Conservation (phyloP, 192 early-diverging fungal species). For the Backusella tarrabulga region DNA sequence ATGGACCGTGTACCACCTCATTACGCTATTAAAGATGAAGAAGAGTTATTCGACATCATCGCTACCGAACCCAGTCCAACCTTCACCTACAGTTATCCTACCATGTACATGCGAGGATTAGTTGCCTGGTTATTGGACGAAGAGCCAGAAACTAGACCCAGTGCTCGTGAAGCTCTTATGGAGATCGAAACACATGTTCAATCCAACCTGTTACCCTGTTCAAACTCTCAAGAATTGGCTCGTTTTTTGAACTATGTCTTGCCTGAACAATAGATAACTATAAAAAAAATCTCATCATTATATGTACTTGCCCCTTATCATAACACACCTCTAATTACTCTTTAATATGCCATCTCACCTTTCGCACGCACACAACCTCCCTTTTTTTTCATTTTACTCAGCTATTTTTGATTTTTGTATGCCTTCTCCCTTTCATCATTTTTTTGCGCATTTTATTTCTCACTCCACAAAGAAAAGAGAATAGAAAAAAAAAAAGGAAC, state of each 20-base stretch:
- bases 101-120: constrained; percentile 43
- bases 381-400: background rate
- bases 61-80: constrained; percentile 38
- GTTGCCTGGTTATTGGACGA: constrained; percentile 43
- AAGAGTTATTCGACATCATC: constrained; percentile 41
- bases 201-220: constrained; percentile 27
- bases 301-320: background rate
- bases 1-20: constrained; percentile 49
- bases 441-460: background rate
- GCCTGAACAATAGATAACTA: constrained; percentile 24
- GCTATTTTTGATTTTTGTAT: background rate
- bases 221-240: constrained; percentile 25
- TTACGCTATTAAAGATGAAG: constrained; percentile 43
- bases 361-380: background rate
- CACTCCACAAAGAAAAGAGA: background rate
- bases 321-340: background rate
- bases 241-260: constrained; percentile 31
- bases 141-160: constrained; percentile 30
- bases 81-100: constrained; percentile 40
- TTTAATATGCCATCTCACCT: background rate
- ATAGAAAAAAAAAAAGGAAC: constrained; percentile 3
- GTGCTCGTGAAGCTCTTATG: constrained; percentile 34
- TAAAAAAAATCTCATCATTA: background rate
- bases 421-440: background rate
- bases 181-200: constrained; percentile 41